These are phyloP conservation scores for Cucurbita argyrosperma DNA, from an alignment of 306 rosid genomes.

Conservation along the genomic window DNA sequence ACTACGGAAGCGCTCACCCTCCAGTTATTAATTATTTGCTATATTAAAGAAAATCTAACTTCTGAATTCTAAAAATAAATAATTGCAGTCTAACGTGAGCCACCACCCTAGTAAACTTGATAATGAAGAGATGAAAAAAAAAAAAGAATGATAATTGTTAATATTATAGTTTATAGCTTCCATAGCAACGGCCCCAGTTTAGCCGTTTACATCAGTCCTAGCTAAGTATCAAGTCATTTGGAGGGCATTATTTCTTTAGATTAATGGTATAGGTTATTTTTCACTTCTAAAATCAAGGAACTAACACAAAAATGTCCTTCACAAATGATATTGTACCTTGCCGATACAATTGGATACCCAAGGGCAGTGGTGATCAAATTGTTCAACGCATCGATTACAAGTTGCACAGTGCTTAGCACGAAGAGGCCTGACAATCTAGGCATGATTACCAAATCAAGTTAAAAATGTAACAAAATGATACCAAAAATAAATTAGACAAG, in stretches of 20 bases:
- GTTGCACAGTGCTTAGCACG: constrained; percentile 98
- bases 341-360: constrained; percentile 99
- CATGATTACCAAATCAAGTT: background rate
- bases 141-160: background rate
- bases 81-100: background rate
- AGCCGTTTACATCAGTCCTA: background rate
- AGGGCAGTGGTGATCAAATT: constrained; percentile 98
- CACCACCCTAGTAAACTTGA: background rate
- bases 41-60: background rate
- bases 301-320: background rate
- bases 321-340: constrained; percentile 41
- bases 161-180: background rate
- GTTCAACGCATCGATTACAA: constrained; percentile 91
- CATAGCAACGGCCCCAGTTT: background rate
- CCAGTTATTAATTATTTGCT: background rate
- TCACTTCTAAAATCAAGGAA: background rate
- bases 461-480: background rate
- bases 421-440: constrained; percentile 95
- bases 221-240: background rate
- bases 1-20: background rate
- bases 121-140: background rate
- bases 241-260: background rate
- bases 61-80: background rate
- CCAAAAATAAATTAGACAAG: background rate
- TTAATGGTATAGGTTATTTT: background rate